Conservation (phyloP, 208 protist species). For the Herpetomonas samuelpessoai region DNA sequence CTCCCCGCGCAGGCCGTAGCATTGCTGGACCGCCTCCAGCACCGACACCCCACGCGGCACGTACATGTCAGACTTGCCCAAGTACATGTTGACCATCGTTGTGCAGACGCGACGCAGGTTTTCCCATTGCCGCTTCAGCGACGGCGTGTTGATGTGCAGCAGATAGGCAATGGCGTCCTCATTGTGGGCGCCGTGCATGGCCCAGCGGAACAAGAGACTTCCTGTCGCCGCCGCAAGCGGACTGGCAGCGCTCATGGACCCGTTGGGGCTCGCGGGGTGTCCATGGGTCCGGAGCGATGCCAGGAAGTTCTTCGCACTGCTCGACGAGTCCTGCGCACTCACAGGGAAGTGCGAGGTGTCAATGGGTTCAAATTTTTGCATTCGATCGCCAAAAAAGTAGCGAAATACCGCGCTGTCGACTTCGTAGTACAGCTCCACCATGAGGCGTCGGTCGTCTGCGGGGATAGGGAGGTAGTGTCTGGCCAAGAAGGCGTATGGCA, state of each 20-base stretch:
- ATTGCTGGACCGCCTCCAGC: conserved; percentile 66
- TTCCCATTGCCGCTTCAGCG: conserved; percentile 73
- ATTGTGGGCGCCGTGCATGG: neutral
- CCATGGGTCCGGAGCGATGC: no score
- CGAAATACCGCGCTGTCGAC: conserved; percentile 56
- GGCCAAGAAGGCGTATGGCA: conserved; percentile 83
- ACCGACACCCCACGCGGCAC: conserved; percentile 58
- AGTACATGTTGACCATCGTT: conserved; percentile 66
- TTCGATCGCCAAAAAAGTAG: conserved; percentile 68
- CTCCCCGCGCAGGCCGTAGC: conserved; percentile 55
- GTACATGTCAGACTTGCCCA: conserved; percentile 60
- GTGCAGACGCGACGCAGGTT: conserved; percentile 78
- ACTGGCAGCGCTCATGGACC: neutral
- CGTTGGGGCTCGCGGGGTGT: neutral
- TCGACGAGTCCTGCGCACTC: neutral
- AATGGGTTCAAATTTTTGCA: conserved; percentile 46
- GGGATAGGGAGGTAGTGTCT: conserved; percentile 65
- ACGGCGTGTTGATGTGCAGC: conserved; percentile 7
- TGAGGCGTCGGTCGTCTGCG: conserved; percentile 44
- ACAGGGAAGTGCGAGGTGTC: neutral
- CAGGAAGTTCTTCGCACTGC: neutral
- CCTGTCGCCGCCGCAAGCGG: neutral
- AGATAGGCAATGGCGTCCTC: conserved; percentile 5
- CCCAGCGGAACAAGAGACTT: neutral
- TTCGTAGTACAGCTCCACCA: conserved; percentile 82